phyloP scores from a whole-genome alignment of 345 rosid genomes.

The Rubroshorea leprosula region DNA sequence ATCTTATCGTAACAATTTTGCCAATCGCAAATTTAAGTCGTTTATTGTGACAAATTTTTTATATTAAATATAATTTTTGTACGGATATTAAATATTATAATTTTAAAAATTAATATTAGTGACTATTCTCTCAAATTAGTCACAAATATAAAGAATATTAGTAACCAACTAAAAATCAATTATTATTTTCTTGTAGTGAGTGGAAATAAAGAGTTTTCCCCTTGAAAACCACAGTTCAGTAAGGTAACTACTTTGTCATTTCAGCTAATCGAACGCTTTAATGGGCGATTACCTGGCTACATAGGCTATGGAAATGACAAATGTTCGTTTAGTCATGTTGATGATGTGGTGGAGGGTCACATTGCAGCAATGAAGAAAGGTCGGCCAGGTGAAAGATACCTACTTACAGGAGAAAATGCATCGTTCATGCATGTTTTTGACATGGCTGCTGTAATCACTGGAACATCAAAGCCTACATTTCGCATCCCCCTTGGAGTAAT shows the following conservation, averaged over 20 bases:
- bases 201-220: too few species aligned
- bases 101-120: too few species aligned
- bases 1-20: too few species aligned
- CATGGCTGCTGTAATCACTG: slow-evolving; percentile 65
- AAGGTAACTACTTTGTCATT: slow-evolving; percentile 11
- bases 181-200: too few species aligned
- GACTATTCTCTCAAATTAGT: too few species aligned
- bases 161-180: too few species aligned
- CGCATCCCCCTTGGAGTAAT: slow-evolving; percentile 59
- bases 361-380: slow-evolving; percentile 71
- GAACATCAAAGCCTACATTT: slow-evolving; percentile 54
- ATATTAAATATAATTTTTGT: too few species aligned
- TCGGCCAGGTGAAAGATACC: slow-evolving; percentile 63
- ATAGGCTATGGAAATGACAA: slow-evolving; percentile 67
- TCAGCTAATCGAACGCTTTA: slow-evolving; percentile 79
- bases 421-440: slow-evolving; percentile 66
- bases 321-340: slow-evolving; percentile 73
- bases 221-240: too few species aligned
- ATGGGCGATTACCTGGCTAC: slow-evolving; percentile 80
- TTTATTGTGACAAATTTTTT: too few species aligned
- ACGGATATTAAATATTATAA: too few species aligned
- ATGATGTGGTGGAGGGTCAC: slow-evolving; percentile 81
- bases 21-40: too few species aligned
- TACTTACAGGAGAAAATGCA: slow-evolving; percentile 85
- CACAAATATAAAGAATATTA: too few species aligned